Evolutionary conservation across 2,329 filamentous ascomycete species (phyloP), one percentile per base, ranked within the genome.

Genomic region (Aspergillus oerlinghausenensis): DNA sequence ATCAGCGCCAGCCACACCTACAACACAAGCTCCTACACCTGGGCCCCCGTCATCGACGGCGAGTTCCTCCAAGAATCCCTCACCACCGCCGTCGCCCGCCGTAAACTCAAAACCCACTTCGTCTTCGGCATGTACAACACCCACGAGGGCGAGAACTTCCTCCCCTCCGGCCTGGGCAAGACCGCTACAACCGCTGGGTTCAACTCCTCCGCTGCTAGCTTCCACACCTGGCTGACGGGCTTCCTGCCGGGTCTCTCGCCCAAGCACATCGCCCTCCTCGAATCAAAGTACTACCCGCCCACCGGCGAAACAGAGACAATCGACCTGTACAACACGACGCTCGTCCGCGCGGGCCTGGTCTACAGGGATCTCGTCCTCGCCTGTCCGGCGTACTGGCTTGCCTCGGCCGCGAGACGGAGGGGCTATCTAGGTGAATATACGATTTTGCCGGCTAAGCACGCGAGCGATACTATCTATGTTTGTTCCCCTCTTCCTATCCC

Each of bases 131-230:
- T 80, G 75, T 86, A 86, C 67, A 87, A 87, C 65, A 77, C 80
- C 0, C 81, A 85, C 64, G 84, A 87, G 68, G 84, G 85, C 23
- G 80, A 86, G 66, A 84, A 83, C 60, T 87, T 88, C 62, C 73
- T 85, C 23, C 82, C 83, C 0, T 66, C 78, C 0, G 80, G 79
- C 0, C 71, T 86, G 1, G 65, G 72, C 19, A 72, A 70, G 50
- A 58, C 60, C 0, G 60, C 64, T 0, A 67, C 70, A 6, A 64
- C 66, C 0, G 71, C 72, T 1, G 74, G 76, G 0, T 85, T 81
- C 65, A 84, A 84, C 60, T 76, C 76, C 1, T 82, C 78, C 1
- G 52, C 55, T 1, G 72, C 76, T 0, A 79, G 77, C 3, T 85
- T 86, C 61, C 72, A 80, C 23, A 28, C 49, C 1, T 87, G 83